Conservation (phyloP, 2,329 filamentous ascomycete species). For the Didymellaceae sp. region DNA sequence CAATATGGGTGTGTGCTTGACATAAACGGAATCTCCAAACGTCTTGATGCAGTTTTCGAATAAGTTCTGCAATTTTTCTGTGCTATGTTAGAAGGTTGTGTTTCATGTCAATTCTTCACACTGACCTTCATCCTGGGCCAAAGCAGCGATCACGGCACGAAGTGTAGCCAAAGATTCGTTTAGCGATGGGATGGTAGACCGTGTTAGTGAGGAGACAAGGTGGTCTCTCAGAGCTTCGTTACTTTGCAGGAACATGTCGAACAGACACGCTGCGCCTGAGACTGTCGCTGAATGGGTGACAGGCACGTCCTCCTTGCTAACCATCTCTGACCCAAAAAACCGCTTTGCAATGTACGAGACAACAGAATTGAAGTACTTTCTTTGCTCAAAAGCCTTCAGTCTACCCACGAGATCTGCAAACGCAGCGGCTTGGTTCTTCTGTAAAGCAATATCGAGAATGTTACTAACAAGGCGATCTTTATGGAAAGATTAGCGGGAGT, state of each 20-base stretch:
- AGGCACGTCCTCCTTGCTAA: conserved; percentile 19
- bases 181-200: conserved; percentile 45
- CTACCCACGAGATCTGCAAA: conserved; percentile 50
- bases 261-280: conserved; percentile 33
- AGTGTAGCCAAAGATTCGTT: conserved; percentile 38
- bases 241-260: conserved; percentile 31
- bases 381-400: conserved; percentile 58
- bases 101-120: neutral
- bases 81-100: conserved; percentile 10
- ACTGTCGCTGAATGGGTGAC: conserved; percentile 27
- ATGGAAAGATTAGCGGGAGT: neutral
- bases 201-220: conserved; percentile 44
- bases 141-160: conserved; percentile 50
- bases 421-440: conserved; percentile 11
- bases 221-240: conserved; percentile 42
- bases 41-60: conserved; percentile 73
- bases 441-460: conserved; percentile 24
- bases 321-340: conserved; percentile 21
- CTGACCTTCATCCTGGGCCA: conserved; percentile 51
- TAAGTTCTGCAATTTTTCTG: conserved; percentile 59
- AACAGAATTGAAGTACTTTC: conserved; percentile 49
- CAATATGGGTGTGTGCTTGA: conserved; percentile 81
- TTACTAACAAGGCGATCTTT: conserved; percentile 35
- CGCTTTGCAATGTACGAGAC: conserved; percentile 34
- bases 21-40: conserved; percentile 87